A percentile compares a stretch with the other conserved stretches of the same genome.
These are phyloP conservation scores for Pseudohalonectria lignicola DNA, from an alignment of 2,329 filamentous ascomycete genomes.

Conservation along the genomic window DNA sequence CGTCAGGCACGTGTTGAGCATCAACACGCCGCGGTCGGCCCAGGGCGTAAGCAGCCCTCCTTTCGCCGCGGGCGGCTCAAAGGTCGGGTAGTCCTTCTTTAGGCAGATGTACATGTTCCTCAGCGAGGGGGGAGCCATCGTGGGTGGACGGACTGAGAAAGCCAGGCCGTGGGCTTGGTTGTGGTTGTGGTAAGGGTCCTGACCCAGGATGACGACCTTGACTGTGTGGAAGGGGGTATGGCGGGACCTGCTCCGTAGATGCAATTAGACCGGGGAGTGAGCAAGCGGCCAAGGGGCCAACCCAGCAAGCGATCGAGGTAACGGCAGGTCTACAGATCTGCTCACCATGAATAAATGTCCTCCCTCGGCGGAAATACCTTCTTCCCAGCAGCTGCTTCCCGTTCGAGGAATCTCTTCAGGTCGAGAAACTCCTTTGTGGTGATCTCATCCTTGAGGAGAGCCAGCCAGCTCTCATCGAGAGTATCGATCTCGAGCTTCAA, in stretches of 20 bases:
- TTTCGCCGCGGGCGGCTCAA: conserved; percentile 62
- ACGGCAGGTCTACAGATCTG: too few relatives aligned
- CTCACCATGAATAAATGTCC: conserved; percentile 89
- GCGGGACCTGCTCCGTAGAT: conserved; percentile 58
- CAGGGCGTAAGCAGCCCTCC: conserved; percentile 81
- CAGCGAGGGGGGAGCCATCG: conserved; percentile 77
- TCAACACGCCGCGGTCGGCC: conserved; percentile 84
- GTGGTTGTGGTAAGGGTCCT: conserved; percentile 93
- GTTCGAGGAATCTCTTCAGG: conserved; percentile 76
- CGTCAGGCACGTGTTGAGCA: conserved; percentile 92
- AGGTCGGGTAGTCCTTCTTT: conserved; percentile 77
- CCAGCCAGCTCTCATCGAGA: conserved; percentile 83
- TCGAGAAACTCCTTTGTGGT: conserved; percentile 69
- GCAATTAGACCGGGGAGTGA: too few relatives aligned
- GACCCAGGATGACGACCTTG: conserved; percentile 86
- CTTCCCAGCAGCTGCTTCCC: conserved; percentile 61
- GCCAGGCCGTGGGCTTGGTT: conserved; percentile 95
- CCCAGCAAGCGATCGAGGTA: too few relatives aligned
- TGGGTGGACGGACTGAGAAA: conserved; percentile 89
- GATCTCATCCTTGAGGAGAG: conserved; percentile 79
- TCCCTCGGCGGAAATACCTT: conserved; percentile 79
- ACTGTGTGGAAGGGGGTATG: conserved; percentile 82
- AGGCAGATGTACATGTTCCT: conserved; percentile 89
- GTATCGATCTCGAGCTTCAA: conserved; percentile 87
- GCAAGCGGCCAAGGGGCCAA: too few relatives aligned